Evolutionary conservation across 768 basidiomycete species (phyloP), one percentile per base, ranked within the genome.

Genomic region (Symmetrospora coprosmae): DNA sequence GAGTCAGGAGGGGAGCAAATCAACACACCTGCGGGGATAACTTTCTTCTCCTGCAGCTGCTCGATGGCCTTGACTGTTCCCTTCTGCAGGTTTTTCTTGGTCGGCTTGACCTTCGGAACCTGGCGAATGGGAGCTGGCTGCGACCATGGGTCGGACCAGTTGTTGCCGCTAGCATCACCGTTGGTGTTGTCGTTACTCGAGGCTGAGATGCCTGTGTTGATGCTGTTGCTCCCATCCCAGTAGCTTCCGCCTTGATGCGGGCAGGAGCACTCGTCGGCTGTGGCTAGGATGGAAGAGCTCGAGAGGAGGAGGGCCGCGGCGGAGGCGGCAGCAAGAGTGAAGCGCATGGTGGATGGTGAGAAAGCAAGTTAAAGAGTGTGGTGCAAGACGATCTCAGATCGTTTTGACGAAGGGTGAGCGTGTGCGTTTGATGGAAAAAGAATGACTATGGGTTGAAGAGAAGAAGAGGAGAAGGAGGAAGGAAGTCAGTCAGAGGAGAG

Each of bases 401-500:
- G n/a, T n/a, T n/a, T n/a, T n/a, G n/a, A n/a, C n/a, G n/a, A n/a
- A n/a, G n/a, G n/a, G n/a, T n/a, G n/a, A n/a, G n/a, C n/a, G n/a
- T n/a, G n/a, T n/a, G n/a, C n/a, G n/a, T n/a, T n/a, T n/a, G n/a
- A n/a, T n/a, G n/a, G n/a, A n/a, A n/a, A 50, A 50, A 50, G 49
- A 50, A 27, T 50, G 49, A 50, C 49, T 50, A 50, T 58, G 55
- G 55, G 40, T 58, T 58, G 55, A 40, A 46, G 55, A 58, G 46
- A 31, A 34, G 28, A 41, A 58, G 37, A 58, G 33, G 43, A 46
- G 55, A n/a, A 47, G 27, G 51, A 31, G 49, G n/a, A n/a, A n/a
- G n/a, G n/a, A n/a, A n/a, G n/a, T n/a, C n/a, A n/a, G n/a, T n/a
- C n/a, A n/a, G n/a, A n/a, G n/a, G n/a, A n/a, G n/a, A n/a, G n/a